These are phyloP conservation scores for Blastobotrys aristatus DNA, from an alignment of 1,139 yeast genomes.

Conservation along the genomic window DNA sequence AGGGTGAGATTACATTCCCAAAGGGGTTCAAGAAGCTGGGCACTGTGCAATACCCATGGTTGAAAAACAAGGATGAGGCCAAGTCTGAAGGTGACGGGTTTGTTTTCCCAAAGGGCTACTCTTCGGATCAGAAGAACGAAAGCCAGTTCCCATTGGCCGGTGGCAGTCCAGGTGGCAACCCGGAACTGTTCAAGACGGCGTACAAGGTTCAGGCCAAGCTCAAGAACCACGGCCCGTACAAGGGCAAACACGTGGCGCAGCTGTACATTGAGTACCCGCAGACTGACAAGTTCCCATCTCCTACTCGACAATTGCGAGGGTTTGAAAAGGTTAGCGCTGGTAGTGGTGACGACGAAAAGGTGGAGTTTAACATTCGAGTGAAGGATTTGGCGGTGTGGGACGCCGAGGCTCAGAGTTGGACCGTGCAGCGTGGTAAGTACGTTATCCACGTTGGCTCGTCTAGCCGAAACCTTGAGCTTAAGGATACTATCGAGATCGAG, in stretches of 20 bases:
- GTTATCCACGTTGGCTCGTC: constrained; percentile 50
- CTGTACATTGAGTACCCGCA: constrained; percentile 53
- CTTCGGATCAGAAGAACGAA: constrained; percentile 35
- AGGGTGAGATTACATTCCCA: constrained; percentile 49
- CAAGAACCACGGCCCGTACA: constrained; percentile 46
- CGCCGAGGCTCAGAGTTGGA: constrained; percentile 53
- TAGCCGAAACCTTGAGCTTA: constrained; percentile 48
- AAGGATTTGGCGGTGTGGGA: constrained; percentile 62
- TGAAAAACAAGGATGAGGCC: constrained; percentile 21
- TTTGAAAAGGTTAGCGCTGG: constrained; percentile 50
- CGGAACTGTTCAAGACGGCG: constrained; percentile 41
- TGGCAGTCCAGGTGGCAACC: constrained; percentile 54
- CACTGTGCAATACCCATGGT: constrained; percentile 29
- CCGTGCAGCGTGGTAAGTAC: constrained; percentile 54
- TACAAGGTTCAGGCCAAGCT: constrained; percentile 48
- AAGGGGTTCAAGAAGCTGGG: constrained; percentile 17
- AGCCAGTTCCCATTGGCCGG: constrained; percentile 43
- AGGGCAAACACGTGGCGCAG: constrained; percentile 55
- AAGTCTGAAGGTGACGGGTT: constrained; percentile 35
- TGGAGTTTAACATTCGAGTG: constrained; percentile 46
- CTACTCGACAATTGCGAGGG: constrained; percentile 53
- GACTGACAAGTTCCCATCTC: constrained; percentile 37
- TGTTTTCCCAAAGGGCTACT: constrained; percentile 51
- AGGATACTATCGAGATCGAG: constrained; percentile 23
- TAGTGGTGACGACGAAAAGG: constrained; percentile 18